A percentile compares a stretch with the other conserved stretches of the same genome.
Evolutionary conservation across 257 asterid species (phyloP).

Genomic region (Fraxinus quadrangulata): DNA sequence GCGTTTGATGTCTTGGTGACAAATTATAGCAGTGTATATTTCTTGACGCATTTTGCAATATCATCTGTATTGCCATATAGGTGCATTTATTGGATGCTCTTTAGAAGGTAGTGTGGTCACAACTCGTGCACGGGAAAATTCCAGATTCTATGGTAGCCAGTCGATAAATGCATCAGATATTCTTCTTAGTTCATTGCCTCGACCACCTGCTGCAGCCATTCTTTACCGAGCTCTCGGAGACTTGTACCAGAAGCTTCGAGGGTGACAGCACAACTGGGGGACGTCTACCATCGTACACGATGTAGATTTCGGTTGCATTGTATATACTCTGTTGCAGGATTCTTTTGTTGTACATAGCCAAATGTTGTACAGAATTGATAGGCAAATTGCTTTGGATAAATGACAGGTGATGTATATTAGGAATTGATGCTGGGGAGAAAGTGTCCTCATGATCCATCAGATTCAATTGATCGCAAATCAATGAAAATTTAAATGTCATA

Average conservation of each 20-base stretch:
- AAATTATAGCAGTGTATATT: background rate
- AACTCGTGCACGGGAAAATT: constrained; percentile 73
- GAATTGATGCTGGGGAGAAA: background rate
- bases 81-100: constrained; percentile 97
- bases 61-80: constrained; percentile 37
- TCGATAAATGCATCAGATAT: constrained; percentile 64
- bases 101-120: constrained; percentile 84
- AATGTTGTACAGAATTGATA: constrained; percentile 27
- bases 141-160: constrained; percentile 86
- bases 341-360: constrained; percentile 33
- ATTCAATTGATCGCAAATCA: background rate
- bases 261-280: constrained; percentile 24
- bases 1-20: background rate
- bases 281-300: background rate
- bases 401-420: constrained; percentile 4
- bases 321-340: constrained; percentile 6
- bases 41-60: background rate
- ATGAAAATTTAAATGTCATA: background rate
- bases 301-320: background rate
- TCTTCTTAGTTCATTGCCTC: constrained; percentile 78
- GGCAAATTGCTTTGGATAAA: background rate
- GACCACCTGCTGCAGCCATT: constrained; percentile 90
- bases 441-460: constrained; percentile 3
- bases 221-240: constrained; percentile 78
- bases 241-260: constrained; percentile 55